Evolutionary conservation across 2,329 filamentous ascomycete species (phyloP), one percentile per base, ranked within the genome.

Genomic region (Pseudogymnoascus sp.): DNA sequence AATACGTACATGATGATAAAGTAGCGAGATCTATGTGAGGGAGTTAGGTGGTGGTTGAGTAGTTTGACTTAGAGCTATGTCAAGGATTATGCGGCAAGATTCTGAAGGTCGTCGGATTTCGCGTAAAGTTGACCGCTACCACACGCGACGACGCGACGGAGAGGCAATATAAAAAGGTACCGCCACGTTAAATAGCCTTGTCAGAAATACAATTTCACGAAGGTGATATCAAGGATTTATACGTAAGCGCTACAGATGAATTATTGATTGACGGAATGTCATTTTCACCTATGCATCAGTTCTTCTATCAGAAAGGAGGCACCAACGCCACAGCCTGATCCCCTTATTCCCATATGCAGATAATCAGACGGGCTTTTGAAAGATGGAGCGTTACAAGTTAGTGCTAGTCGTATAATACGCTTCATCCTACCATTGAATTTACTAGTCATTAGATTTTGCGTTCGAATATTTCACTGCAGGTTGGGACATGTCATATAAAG

Each of bases 21-120:
- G 16, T 60, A 33, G 38, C 22, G 38, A 60, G 22, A 60, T 26
- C 31, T 60, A 1, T 60, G 56, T 60, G 56, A 37, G 12, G 59
- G 38, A 16, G 59, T 40, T 60, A 24, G n/a, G 59, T 60, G 59
- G 59, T 60, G 19, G 35, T 60, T 38, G 33, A 31, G 59, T 26
- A 19, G 59, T 60, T 41, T 40, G 35, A 60, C 38, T 22, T 38
- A 16, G 33, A 60, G 33, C 59, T 41, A 33, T 28, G 31, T 26
- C 59, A 60, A 41, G 33, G 59, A 24, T 60, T 60, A 60, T 60
- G 59, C 33, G 19, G 59, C 59, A 60, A 60, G 59, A 60, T 26
- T 56, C 43, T 56, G 50, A 56, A 56, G 50, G 50, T 35, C 26
- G 46, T 31, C 28, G 28, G 50, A 56, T 56, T 56, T 56, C 50